Evolutionary conservation across 495 filamentous ascomycete species (phyloP).

Genomic region (Penicillium pulvis): DNA sequence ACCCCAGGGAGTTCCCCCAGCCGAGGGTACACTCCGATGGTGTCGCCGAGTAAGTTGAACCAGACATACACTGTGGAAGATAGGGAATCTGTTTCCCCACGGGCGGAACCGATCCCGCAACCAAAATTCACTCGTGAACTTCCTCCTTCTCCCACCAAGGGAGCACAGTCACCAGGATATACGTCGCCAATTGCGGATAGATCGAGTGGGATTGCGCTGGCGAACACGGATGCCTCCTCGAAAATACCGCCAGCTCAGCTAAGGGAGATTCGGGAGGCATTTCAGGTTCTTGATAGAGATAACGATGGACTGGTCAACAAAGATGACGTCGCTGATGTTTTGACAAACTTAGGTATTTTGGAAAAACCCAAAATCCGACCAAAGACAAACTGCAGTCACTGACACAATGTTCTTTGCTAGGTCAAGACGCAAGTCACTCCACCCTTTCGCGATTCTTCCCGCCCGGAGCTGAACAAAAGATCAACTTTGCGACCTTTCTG

Average conservation of each 20-base stretch:
- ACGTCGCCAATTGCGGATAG: conserved; percentile 34
- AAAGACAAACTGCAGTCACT: neutral
- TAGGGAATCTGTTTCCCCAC: conserved; percentile 29
- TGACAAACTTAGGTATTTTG: conserved; percentile 60
- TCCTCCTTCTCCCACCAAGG: conserved; percentile 48
- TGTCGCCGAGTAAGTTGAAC: conserved; percentile 51
- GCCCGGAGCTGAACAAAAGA: conserved; percentile 60
- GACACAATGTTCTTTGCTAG: conserved; percentile 23
- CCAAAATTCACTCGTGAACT: conserved; percentile 44
- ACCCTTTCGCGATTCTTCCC: conserved; percentile 78
- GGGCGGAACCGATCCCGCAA: conserved; percentile 37
- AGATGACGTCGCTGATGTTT: conserved; percentile 78
- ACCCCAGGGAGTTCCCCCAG: conserved; percentile 50
- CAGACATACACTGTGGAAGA: conserved; percentile 52
- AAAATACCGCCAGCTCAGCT: conserved; percentile 69
- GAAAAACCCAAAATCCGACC: neutral
- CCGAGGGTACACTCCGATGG: conserved; percentile 44
- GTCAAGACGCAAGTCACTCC: conserved; percentile 58
- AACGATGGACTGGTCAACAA: conserved; percentile 74
- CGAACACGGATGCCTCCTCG: conserved; percentile 55
- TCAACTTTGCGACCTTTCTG: conserved; percentile 83
- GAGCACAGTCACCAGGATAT: conserved; percentile 31
- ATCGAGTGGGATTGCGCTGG: conserved; percentile 21
- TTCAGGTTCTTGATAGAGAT: conserved; percentile 82
- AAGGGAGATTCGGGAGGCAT: conserved; percentile 77